Evolutionary conservation across 2,329 filamentous ascomycete genomes (phyloP).

Genomic region (Xylariomycetidae sp.): DNA sequence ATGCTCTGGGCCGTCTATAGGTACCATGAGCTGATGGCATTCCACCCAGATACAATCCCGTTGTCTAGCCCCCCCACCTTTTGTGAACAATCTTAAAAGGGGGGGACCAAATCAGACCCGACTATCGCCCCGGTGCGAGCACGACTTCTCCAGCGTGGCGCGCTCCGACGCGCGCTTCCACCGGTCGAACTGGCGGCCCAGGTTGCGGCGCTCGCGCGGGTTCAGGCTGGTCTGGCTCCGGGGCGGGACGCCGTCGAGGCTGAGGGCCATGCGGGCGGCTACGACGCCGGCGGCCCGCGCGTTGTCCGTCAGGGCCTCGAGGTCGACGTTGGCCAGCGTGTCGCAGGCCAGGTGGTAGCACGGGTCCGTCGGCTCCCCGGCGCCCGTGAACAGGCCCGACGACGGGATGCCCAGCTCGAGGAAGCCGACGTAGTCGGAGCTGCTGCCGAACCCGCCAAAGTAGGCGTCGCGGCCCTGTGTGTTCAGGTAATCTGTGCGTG

Average conservation of each 20-base stretch:
- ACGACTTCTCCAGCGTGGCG: conserved; percentile 12
- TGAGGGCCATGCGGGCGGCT: conserved; percentile 33
- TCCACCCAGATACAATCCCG: too few relatives aligned
- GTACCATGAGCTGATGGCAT: too few relatives aligned
- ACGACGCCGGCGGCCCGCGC: conserved; percentile 44
- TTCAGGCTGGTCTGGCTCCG: conserved; percentile 10
- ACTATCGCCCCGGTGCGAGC: conserved; percentile 10
- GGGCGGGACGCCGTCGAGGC: conserved; percentile 13
- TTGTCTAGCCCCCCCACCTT: too few relatives aligned
- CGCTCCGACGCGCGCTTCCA: conserved; percentile 12
- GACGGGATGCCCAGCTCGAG: conserved; percentile 34
- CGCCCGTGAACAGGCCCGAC: conserved; percentile 37
- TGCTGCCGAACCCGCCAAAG: conserved; percentile 31
- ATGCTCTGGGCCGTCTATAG: too few relatives aligned
- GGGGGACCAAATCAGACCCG: conserved; percentile 9
- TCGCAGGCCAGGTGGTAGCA: conserved; percentile 39
- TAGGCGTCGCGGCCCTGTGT: conserved; percentile 29
- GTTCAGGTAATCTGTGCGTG: conserved; percentile 33
- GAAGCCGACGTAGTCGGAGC: conserved; percentile 39
- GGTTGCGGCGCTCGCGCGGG: conserved; percentile 2
- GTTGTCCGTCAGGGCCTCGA: conserved; percentile 34
- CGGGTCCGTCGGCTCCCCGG: conserved; percentile 28
- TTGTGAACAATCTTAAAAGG: too few relatives aligned
- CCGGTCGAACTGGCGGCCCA: conserved; percentile 12
- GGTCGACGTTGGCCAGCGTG: conserved; percentile 35